A percentile compares a stretch with the other conserved stretches of the same genome.
These are phyloP conservation scores for Globisporangium cylindrosporum DNA, from an alignment of 352 stramenopile species.

Conservation along the genomic window DNA sequence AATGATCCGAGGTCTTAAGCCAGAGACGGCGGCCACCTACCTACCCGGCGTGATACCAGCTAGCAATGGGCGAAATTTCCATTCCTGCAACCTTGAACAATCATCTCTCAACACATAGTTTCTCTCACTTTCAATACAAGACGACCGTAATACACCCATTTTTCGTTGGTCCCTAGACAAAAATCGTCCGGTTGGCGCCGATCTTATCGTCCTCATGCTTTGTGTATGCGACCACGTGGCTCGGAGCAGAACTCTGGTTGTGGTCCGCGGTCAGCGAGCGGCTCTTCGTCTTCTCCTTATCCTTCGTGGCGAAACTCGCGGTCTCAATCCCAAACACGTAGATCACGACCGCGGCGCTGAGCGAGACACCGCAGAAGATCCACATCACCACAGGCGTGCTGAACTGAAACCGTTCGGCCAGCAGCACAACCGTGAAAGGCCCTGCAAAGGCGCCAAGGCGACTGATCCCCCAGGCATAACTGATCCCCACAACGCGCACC, in stretches of 20 bases:
- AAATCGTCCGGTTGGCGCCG: no score
- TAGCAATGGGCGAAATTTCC: no score
- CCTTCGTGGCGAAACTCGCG: background rate
- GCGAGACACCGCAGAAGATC: slow-evolving; percentile 1
- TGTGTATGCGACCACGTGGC: background rate
- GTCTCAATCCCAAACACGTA: slow-evolving; percentile 1
- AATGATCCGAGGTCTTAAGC: no score
- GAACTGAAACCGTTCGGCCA: background rate
- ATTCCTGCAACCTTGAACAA: no score
- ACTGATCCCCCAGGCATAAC: slow-evolving; percentile 9
- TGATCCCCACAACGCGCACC: slow-evolving; percentile 19
- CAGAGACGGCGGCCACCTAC: no score
- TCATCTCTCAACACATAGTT: no score
- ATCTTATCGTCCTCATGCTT: background rate
- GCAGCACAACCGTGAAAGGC: background rate
- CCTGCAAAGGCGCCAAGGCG: background rate
- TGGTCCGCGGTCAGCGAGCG: background rate
- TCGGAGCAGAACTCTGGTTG: background rate
- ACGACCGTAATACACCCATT: no score
- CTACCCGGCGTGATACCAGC: no score
- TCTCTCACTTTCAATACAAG: no score
- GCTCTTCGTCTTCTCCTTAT: background rate
- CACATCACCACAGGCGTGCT: slow-evolving; percentile 8
- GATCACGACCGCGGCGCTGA: background rate
- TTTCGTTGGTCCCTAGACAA: no score